Evolutionary conservation across 495 filamentous ascomycete genomes (phyloP), one percentile per base, ranked within the genome.

Genomic region (Trichoderma erinaceum): DNA sequence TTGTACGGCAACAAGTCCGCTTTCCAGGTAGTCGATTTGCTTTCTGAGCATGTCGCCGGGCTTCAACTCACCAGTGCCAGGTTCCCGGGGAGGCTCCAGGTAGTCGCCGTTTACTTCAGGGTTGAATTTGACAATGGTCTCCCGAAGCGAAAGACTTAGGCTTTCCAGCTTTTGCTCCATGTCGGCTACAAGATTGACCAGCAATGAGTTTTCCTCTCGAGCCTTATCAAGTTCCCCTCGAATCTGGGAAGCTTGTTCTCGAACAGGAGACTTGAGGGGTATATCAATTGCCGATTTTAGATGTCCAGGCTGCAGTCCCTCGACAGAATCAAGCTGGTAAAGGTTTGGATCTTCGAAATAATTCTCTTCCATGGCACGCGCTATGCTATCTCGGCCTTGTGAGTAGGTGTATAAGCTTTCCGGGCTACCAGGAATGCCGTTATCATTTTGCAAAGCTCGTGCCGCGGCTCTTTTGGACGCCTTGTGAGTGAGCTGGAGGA

Each of bases 401-500:
- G 82, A 81, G 72, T 86, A 86, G 5, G 83, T 84, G 71, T 86
- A 85, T 67, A 89, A 82, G 74, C 86, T 89, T 71, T 90, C 87
- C n/a, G 87, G 86, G 69, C 85, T 90, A 56, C 86, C 85, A 0
- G 87, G 89, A 67, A 88, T 83, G 7, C 81, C 82, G 46, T 81
- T 82, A 21, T 77, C 69, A n/a, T 74, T 75, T 65, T 73, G 74
- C 0, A 74, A 76, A 25, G 71, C 69, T 3, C 67, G 64, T 29
- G 69, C 67, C 29, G 71, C 68, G 2, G 68, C 67, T 4, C 71
- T 68, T 67, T 78, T 83, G 18, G 82, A 77, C 27, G 77, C 76
- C 70, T 88, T 88, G 73, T 97, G 92, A 18, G 92, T 92, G 82
- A 95, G 84, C 73, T 96, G 92, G 70, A 97, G 77, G 38, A 98